These are phyloP conservation scores for Neonectria magnoliae DNA, from an alignment of 2,329 filamentous ascomycete genomes.

Conservation along the genomic window DNA sequence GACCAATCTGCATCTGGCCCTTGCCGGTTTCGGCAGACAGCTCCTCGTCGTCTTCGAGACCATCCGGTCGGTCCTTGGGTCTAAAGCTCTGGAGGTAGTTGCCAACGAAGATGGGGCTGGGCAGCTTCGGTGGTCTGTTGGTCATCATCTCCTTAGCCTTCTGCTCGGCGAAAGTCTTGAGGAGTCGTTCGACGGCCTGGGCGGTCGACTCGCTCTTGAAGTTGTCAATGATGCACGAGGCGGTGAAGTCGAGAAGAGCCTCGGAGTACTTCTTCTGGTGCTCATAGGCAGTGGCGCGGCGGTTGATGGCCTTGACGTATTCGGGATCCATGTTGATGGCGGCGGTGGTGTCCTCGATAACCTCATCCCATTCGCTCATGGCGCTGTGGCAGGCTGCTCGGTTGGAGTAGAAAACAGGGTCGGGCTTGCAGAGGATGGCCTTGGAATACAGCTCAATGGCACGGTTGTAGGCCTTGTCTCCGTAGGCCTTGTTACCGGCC, in stretches of 20 bases:
- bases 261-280: conserved; percentile 91
- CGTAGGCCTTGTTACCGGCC: conserved; percentile 95
- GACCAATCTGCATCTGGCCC: conserved; percentile 85
- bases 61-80: conserved; percentile 78
- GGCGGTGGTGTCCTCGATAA: conserved; percentile 95
- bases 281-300: conserved; percentile 95
- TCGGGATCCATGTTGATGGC: conserved; percentile 93
- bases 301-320: conserved; percentile 98
- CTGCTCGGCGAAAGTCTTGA: conserved; percentile 96
- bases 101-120: conserved; percentile 94
- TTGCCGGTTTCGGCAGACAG: conserved; percentile 81
- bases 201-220: conserved; percentile 94
- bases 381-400: conserved; percentile 97
- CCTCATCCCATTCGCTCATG: conserved; percentile 91
- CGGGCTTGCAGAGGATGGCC: conserved; percentile 95
- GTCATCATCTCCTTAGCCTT: conserved; percentile 91
- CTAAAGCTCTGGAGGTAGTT: conserved; percentile 99
- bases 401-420: conserved; percentile 99
- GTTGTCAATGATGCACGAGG: conserved; percentile 97
- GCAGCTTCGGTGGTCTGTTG: conserved; percentile 87
- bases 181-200: conserved; percentile 87
- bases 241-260: conserved; percentile 95
- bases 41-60: conserved; percentile 84
- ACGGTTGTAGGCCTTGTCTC: conserved; percentile 89
- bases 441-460: conserved; percentile 96